phyloP scores from a whole-genome alignment of 805 yeast species.

The Nakazawaea anatomiae region DNA sequence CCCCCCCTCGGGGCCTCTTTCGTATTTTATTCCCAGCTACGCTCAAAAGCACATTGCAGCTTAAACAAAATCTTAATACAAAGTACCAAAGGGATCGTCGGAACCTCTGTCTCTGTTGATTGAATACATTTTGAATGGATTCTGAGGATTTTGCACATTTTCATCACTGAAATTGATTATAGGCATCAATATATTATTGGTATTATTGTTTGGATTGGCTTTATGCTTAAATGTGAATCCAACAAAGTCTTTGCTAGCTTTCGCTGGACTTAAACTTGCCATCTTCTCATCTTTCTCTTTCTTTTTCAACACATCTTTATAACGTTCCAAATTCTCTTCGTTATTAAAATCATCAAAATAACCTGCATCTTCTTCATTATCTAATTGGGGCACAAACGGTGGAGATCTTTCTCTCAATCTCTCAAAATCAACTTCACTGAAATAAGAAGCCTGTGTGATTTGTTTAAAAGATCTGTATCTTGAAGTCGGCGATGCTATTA shows the following conservation, averaged over 20 bases:
- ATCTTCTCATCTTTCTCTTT: slow-evolving; percentile 78
- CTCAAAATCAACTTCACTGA: slow-evolving; percentile 78
- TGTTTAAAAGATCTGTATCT: slow-evolving; percentile 79
- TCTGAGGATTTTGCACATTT: slow-evolving; percentile 4
- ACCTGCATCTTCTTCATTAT: slow-evolving; percentile 97
- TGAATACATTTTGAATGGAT: neutral
- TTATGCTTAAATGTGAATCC: slow-evolving; percentile 96
- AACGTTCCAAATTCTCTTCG: slow-evolving; percentile 95
- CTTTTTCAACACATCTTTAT: slow-evolving; percentile 94
- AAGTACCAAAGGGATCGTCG: slow-evolving; percentile 29
- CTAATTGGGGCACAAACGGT: slow-evolving; percentile 95
- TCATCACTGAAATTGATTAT: slow-evolving; percentile 17
- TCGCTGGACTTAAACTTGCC: slow-evolving; percentile 57
- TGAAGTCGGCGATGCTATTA: slow-evolving; percentile 73
- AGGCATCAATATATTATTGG: slow-evolving; percentile 27
- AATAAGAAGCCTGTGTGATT: slow-evolving; percentile 73
- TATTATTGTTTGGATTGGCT: slow-evolving; percentile 46
- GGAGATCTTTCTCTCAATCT: slow-evolving; percentile 66
- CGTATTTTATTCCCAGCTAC: too few relatives aligned
- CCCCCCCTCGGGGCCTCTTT: too few relatives aligned
- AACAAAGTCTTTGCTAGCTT: slow-evolving; percentile 68
- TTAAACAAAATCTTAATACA: slow-evolving; percentile 16
- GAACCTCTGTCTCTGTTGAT: slow-evolving; percentile 15
- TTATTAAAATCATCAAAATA: slow-evolving; percentile 96
- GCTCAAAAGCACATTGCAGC: neutral